Base-by-base conservation (phyloP, 441 rosid species). In the Erysimum cheiri region DNA sequence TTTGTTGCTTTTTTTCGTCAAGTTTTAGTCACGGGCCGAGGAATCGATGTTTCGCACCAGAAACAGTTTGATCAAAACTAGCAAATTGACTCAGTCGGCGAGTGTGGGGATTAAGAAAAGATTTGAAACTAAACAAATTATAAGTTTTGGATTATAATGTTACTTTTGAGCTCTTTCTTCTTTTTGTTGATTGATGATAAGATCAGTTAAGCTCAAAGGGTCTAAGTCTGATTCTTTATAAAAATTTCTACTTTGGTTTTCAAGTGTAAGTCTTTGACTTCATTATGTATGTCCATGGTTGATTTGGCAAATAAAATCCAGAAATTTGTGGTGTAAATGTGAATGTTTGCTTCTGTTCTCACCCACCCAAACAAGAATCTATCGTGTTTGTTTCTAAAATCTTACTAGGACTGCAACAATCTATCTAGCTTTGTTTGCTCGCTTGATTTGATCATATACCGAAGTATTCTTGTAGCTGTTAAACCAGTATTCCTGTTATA, bases 371-470 rank as follows among this genome's bases (percentile, higher is more conserved):
- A n/a, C 3, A 26, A 33, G 59, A 22, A 39, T 37, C 7, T 41
- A 8, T 41, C 37, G 1, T 41, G 37, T 26, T 60, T 40, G 37
- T 60, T 43, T 29, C 14, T 28, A 12, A 44, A 41, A 67, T 17
- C 53, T 19, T 55, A 43, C 41, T 66, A 22, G 24, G 36, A 56
- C 36, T 59, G 7, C 40, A 14, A 53, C 7, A 52, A n/a, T n/a
- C n/a, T n/a, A 41, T 41, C 11, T 15, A 53, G 37, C 47, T 32
- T 52, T 60, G 6, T 70, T 2, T 60, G 50, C 53, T 48, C 13
- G 4, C 13, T 40, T 31, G 54, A 13, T 40, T 71, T 5, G 9
- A 28, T 26, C 52, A 28, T 36, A 11, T 53, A n/a, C 32, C 9
- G 0, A 57, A 29, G 3, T 56, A 19, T 8, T 55, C 6, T 11